Conservation (phyloP, 2,329 filamentous ascomycete species). For the Colletotrichum sp. region DNA sequence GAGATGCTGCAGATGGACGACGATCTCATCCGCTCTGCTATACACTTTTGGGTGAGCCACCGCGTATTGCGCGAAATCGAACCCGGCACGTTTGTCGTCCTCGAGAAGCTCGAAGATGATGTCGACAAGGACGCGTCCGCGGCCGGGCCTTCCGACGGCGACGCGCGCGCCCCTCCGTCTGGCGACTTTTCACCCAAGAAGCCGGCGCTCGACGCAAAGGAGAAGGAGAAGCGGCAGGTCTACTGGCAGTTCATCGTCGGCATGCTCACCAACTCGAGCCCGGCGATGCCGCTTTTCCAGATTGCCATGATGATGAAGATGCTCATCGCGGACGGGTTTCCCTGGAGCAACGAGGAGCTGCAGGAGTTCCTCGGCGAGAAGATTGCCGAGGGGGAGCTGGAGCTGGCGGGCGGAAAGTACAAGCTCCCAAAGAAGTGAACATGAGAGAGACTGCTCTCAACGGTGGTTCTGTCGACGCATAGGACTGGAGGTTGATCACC, state of each 20-base stretch:
- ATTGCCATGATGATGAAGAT: conserved; percentile 97
- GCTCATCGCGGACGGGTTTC: conserved; percentile 85
- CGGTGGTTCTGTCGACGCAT: background rate
- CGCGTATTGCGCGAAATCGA: conserved; percentile 65
- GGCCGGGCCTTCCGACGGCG: conserved; percentile 22
- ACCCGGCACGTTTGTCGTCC: conserved; percentile 66
- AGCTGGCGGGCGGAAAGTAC: conserved; percentile 75
- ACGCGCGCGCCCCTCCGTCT: conserved; percentile 26
- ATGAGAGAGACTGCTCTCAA: background rate
- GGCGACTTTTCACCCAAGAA: conserved; percentile 52
- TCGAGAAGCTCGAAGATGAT: conserved; percentile 63
- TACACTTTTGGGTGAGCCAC: conserved; percentile 75
- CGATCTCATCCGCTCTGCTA: conserved; percentile 69
- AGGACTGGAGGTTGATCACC: background rate
- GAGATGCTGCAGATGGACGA: conserved; percentile 74
- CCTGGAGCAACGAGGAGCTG: conserved; percentile 88
- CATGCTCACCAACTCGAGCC: conserved; percentile 92
- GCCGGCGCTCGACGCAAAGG: conserved; percentile 66
- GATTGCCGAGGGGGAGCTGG: conserved; percentile 73
- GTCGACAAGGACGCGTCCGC: conserved; percentile 35
- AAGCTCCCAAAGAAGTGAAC: conserved; percentile 64
- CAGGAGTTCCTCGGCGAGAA: conserved; percentile 80
- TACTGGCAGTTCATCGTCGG: conserved; percentile 94
- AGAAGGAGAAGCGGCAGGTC: conserved; percentile 63
- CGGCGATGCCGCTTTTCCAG: conserved; percentile 77